Conservation (phyloP, 2,329 filamentous ascomycete species). For the Epichloe festucae region DNA sequence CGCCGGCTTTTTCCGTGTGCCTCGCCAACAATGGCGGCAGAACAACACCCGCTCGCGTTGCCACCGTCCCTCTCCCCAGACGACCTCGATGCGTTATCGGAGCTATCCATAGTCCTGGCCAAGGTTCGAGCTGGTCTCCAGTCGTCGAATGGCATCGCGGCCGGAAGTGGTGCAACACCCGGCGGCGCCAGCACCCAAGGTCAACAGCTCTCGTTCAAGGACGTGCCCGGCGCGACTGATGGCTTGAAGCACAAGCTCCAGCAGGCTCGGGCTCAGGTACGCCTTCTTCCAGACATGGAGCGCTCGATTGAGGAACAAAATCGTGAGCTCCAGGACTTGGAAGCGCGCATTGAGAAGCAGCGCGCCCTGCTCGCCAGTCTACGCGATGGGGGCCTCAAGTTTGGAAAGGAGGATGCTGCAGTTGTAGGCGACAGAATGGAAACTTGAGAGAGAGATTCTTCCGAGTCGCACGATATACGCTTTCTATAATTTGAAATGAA, state of each 20-base stretch:
- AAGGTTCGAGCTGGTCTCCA: slow-evolving; percentile 48
- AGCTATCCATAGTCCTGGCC: slow-evolving; percentile 64
- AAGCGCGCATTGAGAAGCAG: slow-evolving; percentile 50
- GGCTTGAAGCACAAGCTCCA: slow-evolving; percentile 73
- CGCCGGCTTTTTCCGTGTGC: background rate
- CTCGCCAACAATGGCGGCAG: slow-evolving; percentile 16
- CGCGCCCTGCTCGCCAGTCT: slow-evolving; percentile 42
- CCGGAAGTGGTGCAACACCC: slow-evolving; percentile 25
- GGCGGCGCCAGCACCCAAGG: slow-evolving; percentile 21
- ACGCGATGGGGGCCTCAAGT: slow-evolving; percentile 30
- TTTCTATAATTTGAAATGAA: background rate
- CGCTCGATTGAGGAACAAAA: slow-evolving; percentile 56
- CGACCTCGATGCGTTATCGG: slow-evolving; percentile 73
- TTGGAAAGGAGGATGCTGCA: slow-evolving; percentile 16
- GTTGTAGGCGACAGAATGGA: slow-evolving; percentile 27
- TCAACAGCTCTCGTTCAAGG: slow-evolving; percentile 44
- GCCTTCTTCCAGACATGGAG: slow-evolving; percentile 55
- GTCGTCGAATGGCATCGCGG: slow-evolving; percentile 25
- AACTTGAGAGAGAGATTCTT: slow-evolving; percentile 13
- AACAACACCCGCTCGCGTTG: slow-evolving; percentile 33
- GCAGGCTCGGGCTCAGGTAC: slow-evolving; percentile 55
- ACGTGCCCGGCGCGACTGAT: slow-evolving; percentile 67
- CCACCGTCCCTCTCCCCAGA: slow-evolving; percentile 62
- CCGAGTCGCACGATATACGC: background rate
- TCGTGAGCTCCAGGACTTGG: slow-evolving; percentile 53